Evolutionary conservation across 305 asterid genomes (phyloP), one percentile per base, ranked within the genome.

Genomic region (Lippia alba): DNA sequence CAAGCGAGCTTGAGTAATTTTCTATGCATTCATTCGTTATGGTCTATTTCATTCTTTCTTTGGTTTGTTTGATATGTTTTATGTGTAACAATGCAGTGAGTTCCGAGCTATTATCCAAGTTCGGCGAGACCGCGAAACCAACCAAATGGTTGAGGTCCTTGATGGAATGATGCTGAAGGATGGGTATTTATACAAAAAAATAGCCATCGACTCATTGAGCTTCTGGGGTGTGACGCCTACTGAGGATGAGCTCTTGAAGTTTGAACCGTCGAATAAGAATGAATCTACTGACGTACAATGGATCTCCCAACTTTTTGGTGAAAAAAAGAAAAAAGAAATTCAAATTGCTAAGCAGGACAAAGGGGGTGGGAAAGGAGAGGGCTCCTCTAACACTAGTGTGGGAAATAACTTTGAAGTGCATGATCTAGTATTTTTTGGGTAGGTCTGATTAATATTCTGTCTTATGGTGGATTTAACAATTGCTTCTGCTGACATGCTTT

Each of bases 141-240:
- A 86, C 73, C 71, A 65, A 74, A 71, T 76, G 76, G 82, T 83
- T 81, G 97, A 95, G 77, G 67, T 86, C 76, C 94, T 92, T 64
- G 97, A 92, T 70, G 99, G 98, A 75, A 92, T 90, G 96, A 80
- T 90, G 92, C 83, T 95, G 82, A 95, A 89, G 84, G 98, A 90
- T 73, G 97, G 99, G 46, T 95, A 92, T 80, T 64, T 95, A 70
- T 95, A 82, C 79, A 95, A 95, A 79, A 94, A 89, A 78, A 78
- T 92, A 67, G 70, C 96, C 1, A 60, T 82, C 10, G 98, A 89
- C 74, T 92, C 98, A 2, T 77, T 95, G 75, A 87, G 82, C 73
- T 79, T 83, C 67, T 95, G 97, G 97, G 97, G 96, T 79, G 89
- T 82, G 50, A 64, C 50, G 74, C 96, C 98, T 61, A 86, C 96